A percentile compares a stretch with the other conserved stretches of the same genome.
Conservation (phyloP, 164 flowering plant species). For the Aristolochia californica region DNA sequence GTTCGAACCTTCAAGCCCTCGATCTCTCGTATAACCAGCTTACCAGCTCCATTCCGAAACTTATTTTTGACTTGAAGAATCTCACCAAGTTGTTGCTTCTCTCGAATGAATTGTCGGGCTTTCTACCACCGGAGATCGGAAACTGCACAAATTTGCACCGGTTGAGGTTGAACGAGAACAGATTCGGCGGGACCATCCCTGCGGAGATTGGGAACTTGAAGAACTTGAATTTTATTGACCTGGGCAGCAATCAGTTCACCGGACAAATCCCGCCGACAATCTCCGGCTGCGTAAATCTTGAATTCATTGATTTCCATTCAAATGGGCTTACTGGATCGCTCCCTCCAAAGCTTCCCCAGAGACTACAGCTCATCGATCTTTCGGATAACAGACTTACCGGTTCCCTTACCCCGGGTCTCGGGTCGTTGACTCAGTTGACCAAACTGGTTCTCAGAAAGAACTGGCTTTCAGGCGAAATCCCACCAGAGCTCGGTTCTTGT, state of each 20-base stretch:
- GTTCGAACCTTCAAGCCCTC: conserved; percentile 68
- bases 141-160: conserved; percentile 63
- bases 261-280: conserved; percentile 65
- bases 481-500: conserved; percentile 61
- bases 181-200: conserved; percentile 65
- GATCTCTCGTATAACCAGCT: conserved; percentile 79
- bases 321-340: conserved; percentile 58
- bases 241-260: conserved; percentile 51
- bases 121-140: conserved; percentile 78
- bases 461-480: conserved; percentile 58
- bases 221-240: conserved; percentile 59
- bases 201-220: conserved; percentile 64
- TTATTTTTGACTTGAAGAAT: conserved; percentile 53
- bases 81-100: conserved; percentile 76
- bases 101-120: conserved; percentile 73
- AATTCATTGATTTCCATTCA: conserved; percentile 74
- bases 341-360: conserved; percentile 47
- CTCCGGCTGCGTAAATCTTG: conserved; percentile 48
- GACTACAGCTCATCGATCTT: conserved; percentile 59
- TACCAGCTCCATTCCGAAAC: conserved; percentile 53
- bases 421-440: conserved; percentile 46
- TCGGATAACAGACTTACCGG: conserved; percentile 75
- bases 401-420: conserved; percentile 32
- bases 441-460: conserved; percentile 60
- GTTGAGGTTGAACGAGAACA: conserved; percentile 48